Evolutionary conservation across 441 rosid species (phyloP).

Genomic region (Oxalis stricta): DNA sequence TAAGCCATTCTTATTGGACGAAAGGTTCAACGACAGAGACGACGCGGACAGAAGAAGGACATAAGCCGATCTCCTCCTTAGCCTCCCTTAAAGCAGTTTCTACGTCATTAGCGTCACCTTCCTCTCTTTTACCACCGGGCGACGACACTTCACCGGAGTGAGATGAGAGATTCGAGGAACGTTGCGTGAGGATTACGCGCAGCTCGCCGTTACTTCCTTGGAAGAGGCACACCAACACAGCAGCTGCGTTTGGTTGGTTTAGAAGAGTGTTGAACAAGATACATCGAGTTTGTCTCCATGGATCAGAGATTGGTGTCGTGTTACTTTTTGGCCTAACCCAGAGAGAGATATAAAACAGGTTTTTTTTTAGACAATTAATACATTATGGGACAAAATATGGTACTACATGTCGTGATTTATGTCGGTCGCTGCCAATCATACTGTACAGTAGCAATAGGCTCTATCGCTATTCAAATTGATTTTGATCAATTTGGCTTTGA

Average conservation of each 20-base stretch:
- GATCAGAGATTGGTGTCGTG: too few relatives aligned
- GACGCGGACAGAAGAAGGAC: conserved; percentile 47
- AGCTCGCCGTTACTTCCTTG: conserved; percentile 35
- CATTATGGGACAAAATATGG: too few relatives aligned
- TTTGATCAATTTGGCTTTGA: too few relatives aligned
- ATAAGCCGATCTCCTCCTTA: conserved; percentile 60
- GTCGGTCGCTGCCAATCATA: too few relatives aligned
- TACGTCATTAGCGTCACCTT: conserved; percentile 39
- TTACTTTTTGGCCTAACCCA: too few relatives aligned
- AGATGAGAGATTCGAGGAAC: conserved; percentile 43
- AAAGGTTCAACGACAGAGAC: conserved; percentile 44
- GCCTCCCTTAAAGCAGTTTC: conserved; percentile 67
- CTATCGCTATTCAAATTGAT: too few relatives aligned
- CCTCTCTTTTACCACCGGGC: conserved; percentile 64
- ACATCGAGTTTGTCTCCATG: too few relatives aligned
- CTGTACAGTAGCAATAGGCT: too few relatives aligned
- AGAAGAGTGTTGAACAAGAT: too few relatives aligned
- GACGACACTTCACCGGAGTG: conserved; percentile 63
- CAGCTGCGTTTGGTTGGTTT: conserved; percentile 18
- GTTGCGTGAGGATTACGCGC: conserved; percentile 53
- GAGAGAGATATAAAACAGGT: too few relatives aligned
- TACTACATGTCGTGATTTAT: too few relatives aligned
- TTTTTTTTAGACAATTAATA: too few relatives aligned
- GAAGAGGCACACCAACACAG: conserved; percentile 55
- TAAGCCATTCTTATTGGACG: conserved; percentile 31